Evolutionary conservation across 257 asterid species (phyloP).

Genomic region (Lycium ferocissimum): DNA sequence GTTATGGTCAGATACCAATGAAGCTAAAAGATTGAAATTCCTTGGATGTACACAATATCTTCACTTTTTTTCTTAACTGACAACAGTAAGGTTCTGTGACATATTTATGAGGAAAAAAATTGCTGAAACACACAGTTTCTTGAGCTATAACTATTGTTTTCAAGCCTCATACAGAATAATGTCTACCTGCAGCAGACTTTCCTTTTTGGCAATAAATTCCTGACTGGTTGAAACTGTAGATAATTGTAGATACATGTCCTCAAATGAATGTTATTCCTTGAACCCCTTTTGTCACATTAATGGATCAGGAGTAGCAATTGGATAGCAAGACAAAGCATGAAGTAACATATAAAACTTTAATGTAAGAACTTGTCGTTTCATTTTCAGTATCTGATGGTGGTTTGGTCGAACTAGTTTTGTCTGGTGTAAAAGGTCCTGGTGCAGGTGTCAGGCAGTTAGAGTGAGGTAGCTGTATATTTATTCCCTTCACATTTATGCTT

Average conservation of each 20-base stretch:
- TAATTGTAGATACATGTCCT: no score
- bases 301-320: no score
- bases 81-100: background rate
- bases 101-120: background rate
- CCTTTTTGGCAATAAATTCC: background rate
- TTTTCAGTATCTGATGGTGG: background rate
- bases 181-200: background rate
- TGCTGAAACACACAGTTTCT: background rate
- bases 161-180: background rate
- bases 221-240: no score
- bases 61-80: background rate
- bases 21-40: constrained; percentile 9
- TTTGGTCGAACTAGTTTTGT: background rate
- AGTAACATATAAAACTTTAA: background rate
- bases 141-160: background rate
- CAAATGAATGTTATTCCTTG: no score
- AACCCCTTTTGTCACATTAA: no score
- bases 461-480: background rate
- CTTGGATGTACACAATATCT: background rate
- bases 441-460: background rate
- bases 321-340: background rate
- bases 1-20: background rate
- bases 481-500: constrained; percentile 1
- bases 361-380: background rate
- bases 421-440: background rate